Evolutionary conservation across 139 green algal species (phyloP).

Genomic region (Haematococcus lacustris): DNA sequence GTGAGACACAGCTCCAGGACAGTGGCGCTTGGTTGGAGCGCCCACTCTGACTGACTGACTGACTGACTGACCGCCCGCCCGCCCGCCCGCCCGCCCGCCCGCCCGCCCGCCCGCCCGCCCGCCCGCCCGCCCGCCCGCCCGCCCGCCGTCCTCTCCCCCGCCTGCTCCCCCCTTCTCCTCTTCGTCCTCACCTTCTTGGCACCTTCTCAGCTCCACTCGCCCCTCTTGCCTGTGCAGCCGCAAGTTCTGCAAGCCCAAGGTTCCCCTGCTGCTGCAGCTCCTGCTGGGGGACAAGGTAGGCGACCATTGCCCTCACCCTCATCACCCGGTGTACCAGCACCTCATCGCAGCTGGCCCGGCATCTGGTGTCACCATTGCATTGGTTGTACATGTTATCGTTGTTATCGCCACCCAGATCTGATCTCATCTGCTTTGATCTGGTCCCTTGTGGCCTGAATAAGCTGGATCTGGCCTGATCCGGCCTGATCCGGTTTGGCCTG

Average conservation of each 20-base stretch:
- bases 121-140: no score
- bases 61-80: no score
- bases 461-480: no score
- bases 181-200: background rate
- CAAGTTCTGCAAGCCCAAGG: constrained; percentile 42
- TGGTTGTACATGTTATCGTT: background rate
- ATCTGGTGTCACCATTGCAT: background rate
- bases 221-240: constrained; percentile 16
- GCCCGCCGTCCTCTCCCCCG: no score
- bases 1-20: background rate
- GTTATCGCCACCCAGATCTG: background rate
- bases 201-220: background rate
- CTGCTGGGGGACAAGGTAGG: constrained; percentile 50
- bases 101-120: no score
- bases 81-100: background rate
- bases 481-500: no score
- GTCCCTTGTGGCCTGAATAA: background rate
- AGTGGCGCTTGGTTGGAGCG: background rate
- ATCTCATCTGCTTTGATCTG: background rate
- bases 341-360: background rate
- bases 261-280: constrained; percentile 49
- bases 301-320: background rate
- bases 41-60: background rate
- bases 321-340: background rate
- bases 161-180: background rate